These are phyloP conservation scores for Myxozyma udenii DNA, from an alignment of 805 yeast species.

Conservation along the genomic window DNA sequence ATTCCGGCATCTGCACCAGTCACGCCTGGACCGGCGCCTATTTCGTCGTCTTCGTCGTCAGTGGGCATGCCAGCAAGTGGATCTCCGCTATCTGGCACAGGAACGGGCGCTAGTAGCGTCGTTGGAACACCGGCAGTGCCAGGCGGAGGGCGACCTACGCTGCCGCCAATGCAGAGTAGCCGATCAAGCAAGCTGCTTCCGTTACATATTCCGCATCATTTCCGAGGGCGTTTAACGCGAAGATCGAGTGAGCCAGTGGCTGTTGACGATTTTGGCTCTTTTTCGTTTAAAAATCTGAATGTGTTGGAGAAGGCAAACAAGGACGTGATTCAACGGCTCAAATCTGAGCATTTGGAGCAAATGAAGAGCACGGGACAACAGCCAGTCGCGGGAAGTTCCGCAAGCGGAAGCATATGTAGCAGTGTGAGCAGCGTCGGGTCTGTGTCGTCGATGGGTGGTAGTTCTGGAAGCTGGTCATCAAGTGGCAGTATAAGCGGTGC, in stretches of 20 bases:
- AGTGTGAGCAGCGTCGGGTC: too few relatives aligned
- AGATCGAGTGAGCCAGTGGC: slow-evolving; percentile 62
- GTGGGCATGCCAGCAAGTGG: background rate
- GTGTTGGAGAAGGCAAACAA: slow-evolving; percentile 91
- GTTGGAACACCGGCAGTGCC: background rate
- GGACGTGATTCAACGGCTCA: slow-evolving; percentile 82
- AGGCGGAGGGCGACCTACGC: background rate
- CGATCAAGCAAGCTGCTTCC: slow-evolving; percentile 33
- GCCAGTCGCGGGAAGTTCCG: too few relatives aligned
- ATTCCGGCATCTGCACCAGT: background rate
- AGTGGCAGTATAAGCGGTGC: too few relatives aligned
- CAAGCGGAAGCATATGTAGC: too few relatives aligned
- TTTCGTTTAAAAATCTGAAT: slow-evolving; percentile 81
- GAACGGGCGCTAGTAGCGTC: background rate
- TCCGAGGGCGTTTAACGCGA: slow-evolving; percentile 66
- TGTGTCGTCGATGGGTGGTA: too few relatives aligned
- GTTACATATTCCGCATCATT: slow-evolving; percentile 52
- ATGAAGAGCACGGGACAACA: slow-evolving; percentile 26
- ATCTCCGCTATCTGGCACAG: background rate
- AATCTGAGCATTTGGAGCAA: slow-evolving; percentile 74
- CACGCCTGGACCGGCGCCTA: background rate
- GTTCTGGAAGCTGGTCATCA: too few relatives aligned
- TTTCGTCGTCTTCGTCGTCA: background rate
- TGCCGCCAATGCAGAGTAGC: background rate
- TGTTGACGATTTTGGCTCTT: slow-evolving; percentile 74